Evolutionary conservation across 192 early-diverging fungal species (phyloP).

Genomic region (Mortierella claussenii): DNA sequence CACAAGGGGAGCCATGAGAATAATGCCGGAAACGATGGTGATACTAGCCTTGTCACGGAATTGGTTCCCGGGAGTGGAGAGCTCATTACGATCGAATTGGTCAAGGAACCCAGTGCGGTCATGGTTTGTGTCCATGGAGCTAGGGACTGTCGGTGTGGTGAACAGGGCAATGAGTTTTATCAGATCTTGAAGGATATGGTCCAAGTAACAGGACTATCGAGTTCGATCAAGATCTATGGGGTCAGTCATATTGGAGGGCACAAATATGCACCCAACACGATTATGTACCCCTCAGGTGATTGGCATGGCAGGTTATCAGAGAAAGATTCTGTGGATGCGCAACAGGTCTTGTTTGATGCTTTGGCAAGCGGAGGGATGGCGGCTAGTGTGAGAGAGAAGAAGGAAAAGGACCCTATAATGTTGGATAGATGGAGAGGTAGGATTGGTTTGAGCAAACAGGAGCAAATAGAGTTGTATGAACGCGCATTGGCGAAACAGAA

Average conservation of each 20-base stretch:
- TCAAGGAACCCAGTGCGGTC: slow-evolving; percentile 33
- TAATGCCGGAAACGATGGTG: neutral
- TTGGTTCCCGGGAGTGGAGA: slow-evolving; percentile 43
- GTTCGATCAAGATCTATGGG: slow-evolving; percentile 49
- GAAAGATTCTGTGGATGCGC: slow-evolving; percentile 49
- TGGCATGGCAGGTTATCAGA: slow-evolving; percentile 64
- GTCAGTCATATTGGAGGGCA: slow-evolving; percentile 73
- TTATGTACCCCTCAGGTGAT: slow-evolving; percentile 64
- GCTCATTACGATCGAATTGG: slow-evolving; percentile 17
- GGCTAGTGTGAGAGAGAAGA: slow-evolving; percentile 20
- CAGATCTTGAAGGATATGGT: slow-evolving; percentile 55
- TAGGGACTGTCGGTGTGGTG: slow-evolving; percentile 62
- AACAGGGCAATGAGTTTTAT: slow-evolving; percentile 51
- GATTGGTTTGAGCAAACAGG: slow-evolving; percentile 53
- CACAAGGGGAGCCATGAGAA: too few relatives aligned
- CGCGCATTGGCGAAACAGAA: slow-evolving; percentile 14
- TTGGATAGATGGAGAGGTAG: slow-evolving; percentile 67
- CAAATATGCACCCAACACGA: slow-evolving; percentile 66
- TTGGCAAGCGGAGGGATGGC: slow-evolving; percentile 46
- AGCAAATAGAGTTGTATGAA: slow-evolving; percentile 50
- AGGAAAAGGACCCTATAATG: slow-evolving; percentile 20
- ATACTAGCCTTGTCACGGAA: slow-evolving; percentile 7
- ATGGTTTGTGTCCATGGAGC: slow-evolving; percentile 59
- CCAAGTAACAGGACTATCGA: slow-evolving; percentile 14
- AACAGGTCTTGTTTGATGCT: slow-evolving; percentile 54